Evolutionary conservation across 2,329 filamentous ascomycete genomes (phyloP).

Genomic region (Diplodia intermedia): DNA sequence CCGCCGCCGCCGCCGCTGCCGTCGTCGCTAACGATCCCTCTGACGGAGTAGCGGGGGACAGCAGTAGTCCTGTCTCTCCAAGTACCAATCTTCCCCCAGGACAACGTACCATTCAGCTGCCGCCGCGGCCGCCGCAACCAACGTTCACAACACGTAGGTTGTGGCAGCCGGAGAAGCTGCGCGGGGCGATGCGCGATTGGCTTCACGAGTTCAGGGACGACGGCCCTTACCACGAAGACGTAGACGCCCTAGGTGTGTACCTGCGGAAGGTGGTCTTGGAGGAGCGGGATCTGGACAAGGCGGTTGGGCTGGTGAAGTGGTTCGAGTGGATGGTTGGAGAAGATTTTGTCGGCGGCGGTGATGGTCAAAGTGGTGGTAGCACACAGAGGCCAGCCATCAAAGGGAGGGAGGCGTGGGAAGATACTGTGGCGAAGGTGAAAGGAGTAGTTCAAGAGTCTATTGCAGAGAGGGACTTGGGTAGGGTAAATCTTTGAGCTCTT

Average conservation of each 20-base stretch:
- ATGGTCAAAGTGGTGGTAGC: conserved; percentile 32
- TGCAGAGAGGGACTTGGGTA: conserved; percentile 54
- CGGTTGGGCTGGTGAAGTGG: conserved; percentile 73
- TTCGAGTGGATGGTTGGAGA: conserved; percentile 50
- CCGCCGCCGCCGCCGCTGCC: neutral
- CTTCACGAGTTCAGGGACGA: conserved; percentile 72
- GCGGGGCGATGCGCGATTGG: conserved; percentile 79
- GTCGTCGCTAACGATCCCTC: neutral
- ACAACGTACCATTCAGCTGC: conserved; percentile 53
- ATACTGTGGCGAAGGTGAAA: conserved; percentile 51
- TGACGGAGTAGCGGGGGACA: conserved; percentile 26
- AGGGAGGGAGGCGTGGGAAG: conserved; percentile 43
- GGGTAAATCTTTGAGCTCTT: conserved; percentile 48
- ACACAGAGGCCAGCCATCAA: conserved; percentile 11
- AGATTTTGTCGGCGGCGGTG: conserved; percentile 33
- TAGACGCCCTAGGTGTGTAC: conserved; percentile 76
- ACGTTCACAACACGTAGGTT: conserved; percentile 69
- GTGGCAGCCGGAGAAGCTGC: conserved; percentile 66
- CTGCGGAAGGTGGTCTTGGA: conserved; percentile 73
- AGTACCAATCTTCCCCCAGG: conserved; percentile 35
- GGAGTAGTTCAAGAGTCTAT: conserved; percentile 52
- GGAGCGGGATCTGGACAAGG: conserved; percentile 81
- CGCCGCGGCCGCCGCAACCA: conserved; percentile 60
- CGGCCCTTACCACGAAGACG: conserved; percentile 80
- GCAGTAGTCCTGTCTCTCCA: conserved; percentile 12